Evolutionary conservation across 306 rosid genomes (phyloP).

Genomic region (Cotoneaster glaucophyllus): DNA sequence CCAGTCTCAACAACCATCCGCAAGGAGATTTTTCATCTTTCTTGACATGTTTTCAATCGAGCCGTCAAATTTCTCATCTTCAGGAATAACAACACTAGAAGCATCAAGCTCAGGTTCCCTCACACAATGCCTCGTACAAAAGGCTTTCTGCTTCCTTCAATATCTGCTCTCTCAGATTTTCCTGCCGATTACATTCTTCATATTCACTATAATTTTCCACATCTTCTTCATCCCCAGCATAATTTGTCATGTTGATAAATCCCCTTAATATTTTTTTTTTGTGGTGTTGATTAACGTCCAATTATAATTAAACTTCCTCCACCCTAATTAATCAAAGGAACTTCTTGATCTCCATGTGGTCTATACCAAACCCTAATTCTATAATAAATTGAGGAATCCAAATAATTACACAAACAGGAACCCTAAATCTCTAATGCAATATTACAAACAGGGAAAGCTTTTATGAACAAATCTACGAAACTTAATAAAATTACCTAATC

Average conservation of each 20-base stretch:
- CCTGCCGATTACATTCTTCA: not conserved
- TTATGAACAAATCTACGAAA: not conserved
- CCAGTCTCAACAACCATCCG: not conserved
- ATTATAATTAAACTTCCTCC: not conserved
- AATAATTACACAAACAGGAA: not conserved
- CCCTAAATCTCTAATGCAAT: not conserved
- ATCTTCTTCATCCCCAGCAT: not conserved
- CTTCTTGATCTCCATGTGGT: not conserved
- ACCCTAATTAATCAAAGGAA: not conserved
- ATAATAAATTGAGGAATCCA: not conserved
- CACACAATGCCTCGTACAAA: not conserved
- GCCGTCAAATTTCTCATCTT: not conserved
- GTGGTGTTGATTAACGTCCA: not conserved
- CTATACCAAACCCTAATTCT: not conserved
- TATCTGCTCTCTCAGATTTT: not conserved
- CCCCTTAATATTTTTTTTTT: not conserved
- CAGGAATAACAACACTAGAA: not conserved
- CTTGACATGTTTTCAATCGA: not conserved
- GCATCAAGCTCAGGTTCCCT: not conserved
- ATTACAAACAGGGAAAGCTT: not conserved
- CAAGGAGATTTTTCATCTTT: not conserved
- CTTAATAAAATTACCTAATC: not conserved
- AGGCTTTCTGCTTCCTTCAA: not conserved
- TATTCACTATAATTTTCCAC: not conserved
- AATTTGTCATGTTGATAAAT: slow-evolving; percentile 2